A percentile compares a stretch with the other conserved stretches of the same genome.
Conservation (phyloP, 371 early-diverging fungal species). For the Chytridiales sp. region DNA sequence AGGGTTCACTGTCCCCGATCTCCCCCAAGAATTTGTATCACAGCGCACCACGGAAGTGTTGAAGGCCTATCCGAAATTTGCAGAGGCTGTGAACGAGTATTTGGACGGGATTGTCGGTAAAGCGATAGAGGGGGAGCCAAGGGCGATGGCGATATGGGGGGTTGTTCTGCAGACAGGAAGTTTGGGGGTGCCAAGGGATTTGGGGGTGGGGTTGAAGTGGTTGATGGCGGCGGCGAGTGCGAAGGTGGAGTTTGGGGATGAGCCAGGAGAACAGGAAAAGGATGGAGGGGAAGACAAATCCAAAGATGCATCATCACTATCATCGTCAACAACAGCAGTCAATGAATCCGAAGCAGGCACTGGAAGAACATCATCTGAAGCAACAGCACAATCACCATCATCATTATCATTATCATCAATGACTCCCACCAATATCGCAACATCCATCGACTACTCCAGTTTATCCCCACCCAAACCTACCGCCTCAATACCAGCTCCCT, state of each 20-base stretch:
- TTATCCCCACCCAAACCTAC: background rate
- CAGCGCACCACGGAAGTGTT: slow-evolving; percentile 2
- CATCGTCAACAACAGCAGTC: background rate
- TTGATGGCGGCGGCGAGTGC: slow-evolving; percentile 16
- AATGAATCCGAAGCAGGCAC: background rate
- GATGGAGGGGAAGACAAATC: background rate
- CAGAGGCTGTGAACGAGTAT: background rate
- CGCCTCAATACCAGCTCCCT: background rate
- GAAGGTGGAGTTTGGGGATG: background rate
- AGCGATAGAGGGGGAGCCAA: slow-evolving; percentile 17
- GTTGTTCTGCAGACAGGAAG: slow-evolving; percentile 12
- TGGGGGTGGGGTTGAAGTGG: slow-evolving; percentile 12
- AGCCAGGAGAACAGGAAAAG: background rate
- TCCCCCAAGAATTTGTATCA: too few species aligned
- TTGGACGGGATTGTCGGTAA: slow-evolving; percentile 1
- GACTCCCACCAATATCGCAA: background rate
- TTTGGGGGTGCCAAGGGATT: slow-evolving; percentile 7
- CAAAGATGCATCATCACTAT: too few species aligned
- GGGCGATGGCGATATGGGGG: slow-evolving; percentile 24
- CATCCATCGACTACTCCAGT: background rate
- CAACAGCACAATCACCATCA: background rate
- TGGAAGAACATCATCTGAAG: background rate
- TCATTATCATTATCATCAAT: background rate
- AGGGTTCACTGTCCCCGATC: too few species aligned
- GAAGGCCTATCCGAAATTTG: background rate